A percentile compares a stretch with the other conserved stretches of the same genome.
phyloP scores from a whole-genome alignment of 2,329 filamentous ascomycete species.

The Beauveria australis region DNA sequence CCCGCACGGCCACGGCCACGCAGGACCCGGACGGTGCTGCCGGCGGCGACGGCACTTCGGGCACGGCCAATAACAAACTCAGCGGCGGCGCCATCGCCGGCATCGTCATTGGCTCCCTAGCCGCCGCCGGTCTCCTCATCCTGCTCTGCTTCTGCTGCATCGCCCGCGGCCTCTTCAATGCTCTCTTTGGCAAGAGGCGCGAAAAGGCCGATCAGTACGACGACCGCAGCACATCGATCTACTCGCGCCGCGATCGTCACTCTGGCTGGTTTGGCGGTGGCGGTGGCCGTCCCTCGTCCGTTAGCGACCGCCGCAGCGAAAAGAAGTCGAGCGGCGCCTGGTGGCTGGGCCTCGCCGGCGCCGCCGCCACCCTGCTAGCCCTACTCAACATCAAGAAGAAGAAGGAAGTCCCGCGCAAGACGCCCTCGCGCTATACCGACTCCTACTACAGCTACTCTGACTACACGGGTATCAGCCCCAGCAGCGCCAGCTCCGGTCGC shows the following conservation, averaged over 20 bases:
- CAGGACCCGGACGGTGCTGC: conserved; percentile 25
- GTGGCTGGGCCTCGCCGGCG: conserved; percentile 46
- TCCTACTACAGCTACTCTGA: conserved; percentile 47
- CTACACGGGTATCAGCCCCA: conserved; percentile 33
- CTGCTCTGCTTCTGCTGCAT: conserved; percentile 71
- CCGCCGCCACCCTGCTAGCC: conserved; percentile 41
- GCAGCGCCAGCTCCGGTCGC: conserved; percentile 39
- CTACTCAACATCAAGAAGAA: conserved; percentile 48
- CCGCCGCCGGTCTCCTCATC: conserved; percentile 57
- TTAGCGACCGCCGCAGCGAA: conserved; percentile 30
- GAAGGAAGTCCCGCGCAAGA: conserved; percentile 27
- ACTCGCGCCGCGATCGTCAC: conserved; percentile 43
- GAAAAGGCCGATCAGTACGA: conserved; percentile 54
- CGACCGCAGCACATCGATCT: conserved; percentile 47
- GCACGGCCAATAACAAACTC: conserved; percentile 37
- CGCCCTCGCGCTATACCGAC: conserved; percentile 40
- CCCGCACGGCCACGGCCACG: conserved; percentile 28
- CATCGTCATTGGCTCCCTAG: conserved; percentile 67
- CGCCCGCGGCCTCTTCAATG: conserved; percentile 52
- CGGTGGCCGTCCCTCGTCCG: conserved; percentile 31
- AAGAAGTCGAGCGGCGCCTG: conserved; percentile 42
- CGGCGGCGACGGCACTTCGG: conserved; percentile 27
- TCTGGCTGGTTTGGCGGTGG: conserved; percentile 46
- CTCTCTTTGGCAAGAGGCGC: conserved; percentile 52
- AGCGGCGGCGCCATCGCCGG: conserved; percentile 70